Evolutionary conservation across 257 asterid species (phyloP), one percentile per base, ranked within the genome.

Genomic region (Petunia secreta): DNA sequence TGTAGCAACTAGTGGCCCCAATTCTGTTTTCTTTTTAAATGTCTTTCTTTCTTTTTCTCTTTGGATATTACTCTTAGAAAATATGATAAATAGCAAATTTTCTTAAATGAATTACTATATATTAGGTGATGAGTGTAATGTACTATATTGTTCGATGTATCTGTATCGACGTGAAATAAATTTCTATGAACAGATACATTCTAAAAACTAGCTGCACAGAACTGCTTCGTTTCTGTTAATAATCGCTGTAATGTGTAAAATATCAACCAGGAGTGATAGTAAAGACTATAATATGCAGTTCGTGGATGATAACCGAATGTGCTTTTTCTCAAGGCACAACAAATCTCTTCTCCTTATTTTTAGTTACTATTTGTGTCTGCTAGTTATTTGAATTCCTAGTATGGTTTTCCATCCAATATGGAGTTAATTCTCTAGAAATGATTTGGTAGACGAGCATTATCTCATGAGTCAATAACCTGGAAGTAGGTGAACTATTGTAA

Each of bases 381-480:
- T 73, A 34, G 77, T 73, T 50, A 36, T 34, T 25, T 71, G 44
- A 34, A 10, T 71, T 71, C 46, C 62, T 69, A 48, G 3, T 25
- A 16, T 71, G 77, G 77, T 46, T 25, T 25, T 25, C 60, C 77
- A 44, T 44, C 75, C 39, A 16, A 16, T 41, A 68, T 68, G 75
- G 57, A n/a, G 58, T 39, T 16, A 25, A 0, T 55, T 25, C 25
- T 25, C 43, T 71, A 59, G 77, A 48, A 48, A 48, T 5, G 43
- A 71, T 71, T 48, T 71, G 43, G 43, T 71, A 48, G 10, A 43
- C 40, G 25, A 48, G 50, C 43, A 16, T 43, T 68, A 64, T 67
- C 55, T 67, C 43, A 1, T 2, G 5, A 68, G 58, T 68, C 58
- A 68, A 53, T 71, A 46, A 46, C 59, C 10, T 71, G 62, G 6